Base-by-base conservation (phyloP, 352 stramenopile genomes). In the Phytophthora constricta region DNA sequence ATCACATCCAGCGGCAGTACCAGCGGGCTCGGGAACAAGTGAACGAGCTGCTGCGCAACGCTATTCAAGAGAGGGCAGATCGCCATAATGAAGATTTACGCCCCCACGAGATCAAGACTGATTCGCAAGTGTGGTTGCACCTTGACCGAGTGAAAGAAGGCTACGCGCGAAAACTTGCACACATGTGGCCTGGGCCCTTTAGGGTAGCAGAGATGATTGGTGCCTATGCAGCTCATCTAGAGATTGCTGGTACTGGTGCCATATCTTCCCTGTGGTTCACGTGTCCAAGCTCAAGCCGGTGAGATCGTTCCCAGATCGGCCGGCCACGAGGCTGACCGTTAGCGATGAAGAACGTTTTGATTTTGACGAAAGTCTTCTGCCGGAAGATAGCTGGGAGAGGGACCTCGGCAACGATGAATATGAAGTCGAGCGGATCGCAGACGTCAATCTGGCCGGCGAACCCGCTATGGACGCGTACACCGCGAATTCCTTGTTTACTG, bases 201-300 rank as follows among this genome's bases (percentile, higher is more conserved):
- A n/a, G n/a, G n/a, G n/a, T n/a, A 52, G 28, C 20, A 0, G 62
- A 75, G 33, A 75, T 58, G 20, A 11, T 48, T 1, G 33, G 43
- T 1, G 27, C 68, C 11, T 54, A 62, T 25, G 37, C 28, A 26
- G 53, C 42, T 16, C 61, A 59, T 28, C 52, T 68, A 0, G 9
- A 65, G 17, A 31, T 49, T 0, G 27, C 19, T 17, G 48, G 26
- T 1, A 50, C 52, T 0, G 20, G 13, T 73, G 70, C 26, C n/a
- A 48, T 0, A 19, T 77, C 0, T 68, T 64, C 28, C 68, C 68
- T 0, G 64, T 53, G 52, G 64, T 70, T 0, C 68, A 77, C 39
- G 19, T 77, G 0, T 51, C 53, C 47, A 34, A 58, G 28, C 39
- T 76, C 3, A 72, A 76, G 49, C 43, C 43, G 0, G 31, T 59